These are phyloP conservation scores for Colletotrichum sojae DNA, from an alignment of 2,329 filamentous ascomycete genomes.

Conservation along the genomic window DNA sequence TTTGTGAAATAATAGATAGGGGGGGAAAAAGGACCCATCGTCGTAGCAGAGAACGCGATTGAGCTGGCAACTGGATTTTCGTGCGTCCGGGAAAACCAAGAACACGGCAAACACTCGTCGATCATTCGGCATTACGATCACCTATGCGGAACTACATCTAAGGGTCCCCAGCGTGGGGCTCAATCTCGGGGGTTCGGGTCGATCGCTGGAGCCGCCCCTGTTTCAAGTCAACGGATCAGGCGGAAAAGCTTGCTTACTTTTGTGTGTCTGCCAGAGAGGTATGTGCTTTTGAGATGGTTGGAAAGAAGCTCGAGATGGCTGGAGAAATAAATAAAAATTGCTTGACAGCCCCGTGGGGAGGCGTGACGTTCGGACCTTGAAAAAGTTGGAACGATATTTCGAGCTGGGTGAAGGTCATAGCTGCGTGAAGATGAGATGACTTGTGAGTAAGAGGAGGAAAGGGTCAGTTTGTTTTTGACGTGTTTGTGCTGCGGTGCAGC, in stretches of 20 bases:
- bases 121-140: background rate
- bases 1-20: too few species aligned
- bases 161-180: background rate
- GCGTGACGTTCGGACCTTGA: background rate
- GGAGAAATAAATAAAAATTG: too few species aligned
- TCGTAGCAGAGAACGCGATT: too few species aligned
- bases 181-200: slow-evolving; percentile 7
- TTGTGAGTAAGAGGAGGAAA: background rate
- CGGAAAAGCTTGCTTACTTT: background rate
- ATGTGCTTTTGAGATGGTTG: too few species aligned
- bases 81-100: too few species aligned
- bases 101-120: too few species aligned
- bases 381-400: background rate
- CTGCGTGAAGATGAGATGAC: background rate
- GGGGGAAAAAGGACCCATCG: too few species aligned
- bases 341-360: too few species aligned
- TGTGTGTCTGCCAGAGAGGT: too few species aligned
- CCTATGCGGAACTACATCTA: background rate
- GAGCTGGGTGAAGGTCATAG: background rate
- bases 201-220: slow-evolving; percentile 10
- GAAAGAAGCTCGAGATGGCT: too few species aligned
- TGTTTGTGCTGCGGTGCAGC: slow-evolving; percentile 14
- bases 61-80: too few species aligned
- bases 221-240: slow-evolving; percentile 8
- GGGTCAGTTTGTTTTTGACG: slow-evolving; percentile 8